A percentile compares a stretch with the other conserved stretches of the same genome.
phyloP scores from a whole-genome alignment of 2,329 filamentous ascomycete genomes.

The Colletotrichum sp. region DNA sequence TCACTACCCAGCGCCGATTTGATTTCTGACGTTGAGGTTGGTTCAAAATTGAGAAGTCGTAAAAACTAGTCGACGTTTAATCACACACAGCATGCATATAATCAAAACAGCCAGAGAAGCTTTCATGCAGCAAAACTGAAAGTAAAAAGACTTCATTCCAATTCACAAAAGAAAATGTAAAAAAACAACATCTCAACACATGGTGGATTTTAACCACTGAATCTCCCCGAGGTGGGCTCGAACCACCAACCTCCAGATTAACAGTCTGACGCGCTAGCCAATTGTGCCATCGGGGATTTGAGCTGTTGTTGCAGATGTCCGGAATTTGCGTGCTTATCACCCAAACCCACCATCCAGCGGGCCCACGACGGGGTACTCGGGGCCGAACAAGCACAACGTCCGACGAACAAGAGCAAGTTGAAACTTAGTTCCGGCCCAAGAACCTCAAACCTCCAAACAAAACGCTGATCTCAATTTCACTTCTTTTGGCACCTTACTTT shows the following conservation, averaged over 20 bases:
- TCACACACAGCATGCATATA: not conserved
- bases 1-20: not conserved
- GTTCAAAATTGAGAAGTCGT: not conserved
- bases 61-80: not conserved
- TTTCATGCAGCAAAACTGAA: not conserved
- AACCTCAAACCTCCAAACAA: not conserved
- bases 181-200: rapidly evolving
- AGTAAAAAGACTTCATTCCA: not conserved
- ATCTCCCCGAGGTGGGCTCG: conserved; percentile 21
- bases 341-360: not conserved
- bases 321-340: not conserved
- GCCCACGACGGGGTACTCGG: not conserved
- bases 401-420: not conserved
- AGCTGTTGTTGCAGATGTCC: not conserved
- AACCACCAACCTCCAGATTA: conserved; percentile 23
- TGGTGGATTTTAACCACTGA: not conserved
- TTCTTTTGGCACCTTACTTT: not conserved
- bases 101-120: not conserved
- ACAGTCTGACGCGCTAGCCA: conserved; percentile 23
- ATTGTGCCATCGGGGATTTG: conserved; percentile 22
- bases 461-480: conserved; percentile 1
- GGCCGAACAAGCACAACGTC: not conserved
- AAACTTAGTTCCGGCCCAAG: not conserved
- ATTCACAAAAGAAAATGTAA: not conserved
- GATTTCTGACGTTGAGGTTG: not conserved